Base-by-base conservation (phyloP, 1,284 basidiomycete genomes). In the Microbotryum silenes-acaulis region DNA sequence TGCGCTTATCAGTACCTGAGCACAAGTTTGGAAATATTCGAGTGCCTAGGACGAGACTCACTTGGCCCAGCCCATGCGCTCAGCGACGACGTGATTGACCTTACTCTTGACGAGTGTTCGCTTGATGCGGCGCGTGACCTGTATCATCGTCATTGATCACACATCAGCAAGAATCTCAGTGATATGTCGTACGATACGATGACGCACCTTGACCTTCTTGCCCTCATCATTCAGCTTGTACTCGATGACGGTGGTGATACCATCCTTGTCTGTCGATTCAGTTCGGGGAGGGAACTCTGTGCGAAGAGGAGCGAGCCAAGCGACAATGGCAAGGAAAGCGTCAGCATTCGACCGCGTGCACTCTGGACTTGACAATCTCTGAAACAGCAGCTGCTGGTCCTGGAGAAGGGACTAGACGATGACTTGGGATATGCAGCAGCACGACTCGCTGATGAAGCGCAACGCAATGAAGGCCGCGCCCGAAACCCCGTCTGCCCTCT, bases 21-120 rank as follows among this genome's bases (percentile, higher is more conserved):
- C 27, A 27, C 6, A 27, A 3, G 1, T 27, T 27, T 27, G 27
- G 3, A 4, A 6, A 27, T 5, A 20, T 6, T 29, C n/a, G 21
- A 23, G 1, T 8, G 14, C 8, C 25, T 27, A 6, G 27, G 5
- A 27, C 4, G 27, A 27, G 27, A 72, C 76, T 70, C 65, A 77
- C 78, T 97, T 98, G 44, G 85, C 74, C 92, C 91, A 97, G 65
- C 83, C 85, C 77, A 96, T 89, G 54, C 94, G 83, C 77, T 94
- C 91, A 0, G 96, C 96, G 8, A 97, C 91, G 23, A 83, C 82
- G 73, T 94, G 91, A 68, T 93, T 90, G 46, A 98, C 96, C 48
- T 91, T 82, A n/a, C 88, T 86, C 75, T 91, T 93, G 74, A 94
- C 87, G 23, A 97, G 80, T 1, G 86, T 88, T 54, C 92, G 83